These are phyloP conservation scores for Oenanthe sinensis DNA, from an alignment of 129 eudicot genomes.

Conservation along the genomic window DNA sequence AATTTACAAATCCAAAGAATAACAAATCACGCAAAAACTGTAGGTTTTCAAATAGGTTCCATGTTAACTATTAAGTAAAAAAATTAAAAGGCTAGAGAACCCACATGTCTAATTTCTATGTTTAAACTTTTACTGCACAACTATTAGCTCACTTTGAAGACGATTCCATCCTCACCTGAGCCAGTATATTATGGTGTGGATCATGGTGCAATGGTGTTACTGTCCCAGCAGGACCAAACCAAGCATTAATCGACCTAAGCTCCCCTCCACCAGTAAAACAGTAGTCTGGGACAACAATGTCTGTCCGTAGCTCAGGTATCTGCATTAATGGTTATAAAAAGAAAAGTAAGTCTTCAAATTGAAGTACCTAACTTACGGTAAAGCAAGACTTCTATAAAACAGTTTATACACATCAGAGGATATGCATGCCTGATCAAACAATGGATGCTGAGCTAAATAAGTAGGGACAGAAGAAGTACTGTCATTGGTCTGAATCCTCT, in stretches of 20 bases:
- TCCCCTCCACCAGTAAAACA: conserved; percentile 96
- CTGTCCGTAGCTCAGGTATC: conserved; percentile 86
- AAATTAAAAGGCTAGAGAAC: not conserved
- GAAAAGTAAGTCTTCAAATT: not conserved
- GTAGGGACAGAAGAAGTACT: conserved; percentile 43
- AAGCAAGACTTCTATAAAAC: conserved; percentile 10
- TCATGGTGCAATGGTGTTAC: conserved; percentile 99
- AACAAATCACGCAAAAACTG: not conserved
- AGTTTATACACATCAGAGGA: conserved; percentile 19
- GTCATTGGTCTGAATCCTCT: conserved; percentile 60
- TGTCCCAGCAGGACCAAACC: conserved; percentile 99
- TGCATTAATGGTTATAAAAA: conserved; percentile 21
- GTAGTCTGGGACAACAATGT: conserved; percentile 86
- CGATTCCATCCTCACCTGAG: conserved; percentile 47
- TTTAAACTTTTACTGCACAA: not conserved
- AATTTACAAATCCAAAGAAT: not conserved
- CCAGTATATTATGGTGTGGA: conserved; percentile 95
- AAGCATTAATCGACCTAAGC: conserved; percentile 79
- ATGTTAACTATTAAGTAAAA: not conserved
- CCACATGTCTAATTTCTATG: not conserved
- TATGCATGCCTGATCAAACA: conserved; percentile 92
- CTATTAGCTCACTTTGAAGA: not conserved
- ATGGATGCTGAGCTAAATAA: conserved; percentile 95
- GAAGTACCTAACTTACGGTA: not conserved
- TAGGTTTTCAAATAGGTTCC: not conserved